Evolutionary conservation across 192 early-diverging fungal species (phyloP), one percentile per base, ranked within the genome.

Genomic region (Coemansia biformis): DNA sequence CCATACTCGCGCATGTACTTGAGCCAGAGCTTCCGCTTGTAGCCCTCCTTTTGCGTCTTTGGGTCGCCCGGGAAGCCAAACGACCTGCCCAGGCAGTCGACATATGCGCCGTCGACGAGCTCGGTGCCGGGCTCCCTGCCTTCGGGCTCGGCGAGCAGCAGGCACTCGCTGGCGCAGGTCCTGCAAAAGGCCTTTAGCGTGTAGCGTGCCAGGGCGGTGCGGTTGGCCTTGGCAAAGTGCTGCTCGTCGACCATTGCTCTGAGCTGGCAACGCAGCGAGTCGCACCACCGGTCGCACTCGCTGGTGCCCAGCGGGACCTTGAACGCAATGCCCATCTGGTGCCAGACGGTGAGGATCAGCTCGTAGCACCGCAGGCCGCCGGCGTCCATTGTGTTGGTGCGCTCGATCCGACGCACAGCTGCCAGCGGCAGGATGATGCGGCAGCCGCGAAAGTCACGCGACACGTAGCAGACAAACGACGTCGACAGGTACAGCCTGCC

Each of bases 331-430:
- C 81, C 81, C 75, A 91, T 86, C 62, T 91, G 81, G 62, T 99
- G 94, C 83, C 92, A 91, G 12, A 88, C 87, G 2, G 89, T 85
- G 33, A 99, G 86, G 2, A 84, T 78, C 31, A 99, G 78, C 38
- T 87, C 83, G 21, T 75, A 79, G 57, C 76, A 69, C 18, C 43
- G 55, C 34, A 41, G 28, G 1, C 46, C 33, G 40, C 46, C 24
- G 54, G 73, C 60, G 0, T 79, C 75, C 15, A 75, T 66, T n/a
- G 79, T 67, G 54, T 84, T 88, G 41, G 90, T 63, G 14, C 89
- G 78, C 64, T 99, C 96, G 10, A 99, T 93, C 8, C 90, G 80
- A 43, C 88, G 86, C 42, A 99, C 82, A 2, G 90, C 90, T 55
- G 81, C 93, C 37, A 95, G 84, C 12, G 92, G 96, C 8, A 97